A percentile compares a stretch with the other conserved stretches of the same genome.
These are phyloP conservation scores for Kazachstania kunashirensis DNA, from an alignment of 805 yeast species.

Conservation along the genomic window DNA sequence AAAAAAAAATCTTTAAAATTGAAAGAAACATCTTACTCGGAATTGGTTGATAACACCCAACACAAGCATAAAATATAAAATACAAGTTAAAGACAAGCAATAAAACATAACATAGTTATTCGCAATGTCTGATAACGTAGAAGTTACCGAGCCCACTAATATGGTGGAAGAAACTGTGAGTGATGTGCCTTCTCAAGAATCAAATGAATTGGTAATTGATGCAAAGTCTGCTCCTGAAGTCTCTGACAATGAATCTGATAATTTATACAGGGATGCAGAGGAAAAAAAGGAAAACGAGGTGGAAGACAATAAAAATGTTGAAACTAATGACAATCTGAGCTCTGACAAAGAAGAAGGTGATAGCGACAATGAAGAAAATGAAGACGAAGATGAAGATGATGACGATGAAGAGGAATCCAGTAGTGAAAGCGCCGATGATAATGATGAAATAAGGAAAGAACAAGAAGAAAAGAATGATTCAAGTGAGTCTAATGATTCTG, in stretches of 20 bases:
- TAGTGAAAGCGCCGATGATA: conserved; percentile 17
- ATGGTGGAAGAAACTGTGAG: too few species aligned
- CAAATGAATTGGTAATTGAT: too few species aligned
- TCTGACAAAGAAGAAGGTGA: conserved; percentile 4
- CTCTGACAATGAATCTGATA: conserved; percentile 8
- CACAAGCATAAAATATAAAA: too few species aligned
- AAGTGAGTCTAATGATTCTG: conserved; percentile 1
- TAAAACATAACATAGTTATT: too few species aligned
- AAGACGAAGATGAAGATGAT: conserved; percentile 5
- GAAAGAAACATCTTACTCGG: too few species aligned
- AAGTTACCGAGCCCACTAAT: too few species aligned
- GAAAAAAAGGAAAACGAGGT: conserved; percentile 5
- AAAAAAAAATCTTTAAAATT: too few species aligned
- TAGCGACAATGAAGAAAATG: conserved; percentile 12
- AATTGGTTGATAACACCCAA: too few species aligned
- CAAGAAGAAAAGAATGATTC: conserved; percentile 4
- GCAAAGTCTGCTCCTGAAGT: too few species aligned
- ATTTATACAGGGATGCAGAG: conserved; percentile 8
- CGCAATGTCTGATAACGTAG: too few species aligned
- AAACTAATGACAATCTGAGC: not conserved
- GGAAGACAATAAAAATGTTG: not conserved
- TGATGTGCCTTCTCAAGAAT: too few species aligned
- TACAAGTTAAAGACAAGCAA: too few species aligned
- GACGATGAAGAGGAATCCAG: conserved; percentile 8
- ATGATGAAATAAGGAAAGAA: conserved; percentile 3